Evolutionary conservation across 768 basidiomycete genomes (phyloP).

Genomic region (Dacryopinax spathularia): DNA sequence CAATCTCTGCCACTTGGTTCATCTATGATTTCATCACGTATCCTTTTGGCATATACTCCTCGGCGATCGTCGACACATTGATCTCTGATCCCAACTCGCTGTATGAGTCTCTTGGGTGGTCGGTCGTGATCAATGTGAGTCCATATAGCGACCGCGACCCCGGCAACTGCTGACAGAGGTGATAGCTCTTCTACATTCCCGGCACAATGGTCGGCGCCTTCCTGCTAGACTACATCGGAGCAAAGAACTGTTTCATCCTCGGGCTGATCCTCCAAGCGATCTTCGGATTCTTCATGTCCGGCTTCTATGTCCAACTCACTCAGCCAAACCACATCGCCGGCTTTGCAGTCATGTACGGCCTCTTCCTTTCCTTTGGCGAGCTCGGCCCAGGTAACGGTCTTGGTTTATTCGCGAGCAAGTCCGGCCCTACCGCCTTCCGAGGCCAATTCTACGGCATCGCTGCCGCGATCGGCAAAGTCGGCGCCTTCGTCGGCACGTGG

Average conservation of each 20-base stretch:
- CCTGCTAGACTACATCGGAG: constrained; percentile 57
- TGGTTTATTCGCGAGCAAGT: constrained; percentile 74
- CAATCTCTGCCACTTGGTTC: constrained; percentile 19
- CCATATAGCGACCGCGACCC: not conserved
- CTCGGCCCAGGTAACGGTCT: constrained; percentile 71
- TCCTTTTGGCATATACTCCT: constrained; percentile 18
- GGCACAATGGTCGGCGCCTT: constrained; percentile 61
- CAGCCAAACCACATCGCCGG: constrained; percentile 41
- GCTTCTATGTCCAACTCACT: constrained; percentile 42
- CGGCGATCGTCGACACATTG: constrained; percentile 18
- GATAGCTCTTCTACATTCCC: not conserved
- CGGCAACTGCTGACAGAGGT: not conserved
- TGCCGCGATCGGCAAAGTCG: constrained; percentile 41
- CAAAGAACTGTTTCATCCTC: constrained; percentile 58
- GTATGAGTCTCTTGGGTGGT: constrained; percentile 50
- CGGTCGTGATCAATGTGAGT: constrained; percentile 59
- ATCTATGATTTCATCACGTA: constrained; percentile 22
- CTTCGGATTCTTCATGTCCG: constrained; percentile 66
- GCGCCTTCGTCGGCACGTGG: constrained; percentile 74
- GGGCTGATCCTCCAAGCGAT: constrained; percentile 20
- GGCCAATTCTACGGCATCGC: constrained; percentile 46
- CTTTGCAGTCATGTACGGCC: constrained; percentile 74
- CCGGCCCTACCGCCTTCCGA: constrained; percentile 69
- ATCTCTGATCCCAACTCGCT: not conserved
- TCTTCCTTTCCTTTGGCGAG: constrained; percentile 83